Percentiles rank a stretch among this genome's conserved stretches.
phyloP scores from a whole-genome alignment of 208 protist genomes.

The Balamuthia mandrillaris region DNA sequence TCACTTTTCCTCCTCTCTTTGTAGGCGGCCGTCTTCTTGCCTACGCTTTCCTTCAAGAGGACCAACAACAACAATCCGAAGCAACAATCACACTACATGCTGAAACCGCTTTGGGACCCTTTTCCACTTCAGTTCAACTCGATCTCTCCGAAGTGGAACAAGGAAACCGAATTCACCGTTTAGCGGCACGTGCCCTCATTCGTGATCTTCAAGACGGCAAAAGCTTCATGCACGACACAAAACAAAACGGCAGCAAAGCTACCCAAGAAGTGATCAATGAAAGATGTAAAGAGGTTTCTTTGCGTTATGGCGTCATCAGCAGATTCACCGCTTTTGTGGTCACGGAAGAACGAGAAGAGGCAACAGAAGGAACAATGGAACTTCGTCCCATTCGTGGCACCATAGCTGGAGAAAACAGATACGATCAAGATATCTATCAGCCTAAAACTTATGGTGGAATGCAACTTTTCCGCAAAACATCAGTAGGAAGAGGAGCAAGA shows the following conservation, averaged over 20 bases:
- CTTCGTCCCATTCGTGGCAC: not conserved
- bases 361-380: conserved; percentile 1
- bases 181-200: no score
- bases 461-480: no score
- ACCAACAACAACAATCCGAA: not conserved
- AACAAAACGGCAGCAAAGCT: no score
- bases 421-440: no score
- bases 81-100: not conserved
- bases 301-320: conserved; percentile 38
- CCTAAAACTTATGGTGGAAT: no score
- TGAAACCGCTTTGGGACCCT: not conserved
- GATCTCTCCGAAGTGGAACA: no score
- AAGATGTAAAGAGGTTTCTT: not conserved
- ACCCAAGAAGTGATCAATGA: no score
- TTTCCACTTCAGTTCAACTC: not conserved
- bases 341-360: conserved; percentile 23
- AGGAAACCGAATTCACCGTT: no score
- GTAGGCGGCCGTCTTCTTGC: not conserved
- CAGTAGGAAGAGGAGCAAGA: no score
- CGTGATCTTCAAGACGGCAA: not conserved
- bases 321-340: conserved; percentile 60
- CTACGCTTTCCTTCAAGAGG: not conserved
- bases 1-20: not conserved
- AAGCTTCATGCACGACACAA: not conserved
- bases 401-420: no score